Evolutionary conservation across 805 yeast genomes (phyloP).

Genomic region (Yarrowia osloensis): DNA sequence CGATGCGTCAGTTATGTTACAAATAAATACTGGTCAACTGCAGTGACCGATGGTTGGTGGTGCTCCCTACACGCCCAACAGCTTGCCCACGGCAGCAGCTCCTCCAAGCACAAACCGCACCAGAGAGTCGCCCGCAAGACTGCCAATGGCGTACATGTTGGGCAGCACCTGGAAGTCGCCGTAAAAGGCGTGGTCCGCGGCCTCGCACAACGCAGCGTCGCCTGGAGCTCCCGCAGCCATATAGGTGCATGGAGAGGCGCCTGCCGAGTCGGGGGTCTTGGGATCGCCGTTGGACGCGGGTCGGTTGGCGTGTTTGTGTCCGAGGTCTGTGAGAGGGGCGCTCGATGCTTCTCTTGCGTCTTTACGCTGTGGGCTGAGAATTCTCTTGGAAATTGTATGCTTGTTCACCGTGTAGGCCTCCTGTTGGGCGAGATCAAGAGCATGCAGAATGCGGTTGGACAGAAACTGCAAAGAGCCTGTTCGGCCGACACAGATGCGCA

Average conservation of each 20-base stretch:
- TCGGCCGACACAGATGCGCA: slow-evolving; percentile 40
- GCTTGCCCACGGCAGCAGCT: slow-evolving; percentile 39
- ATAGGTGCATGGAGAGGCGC: slow-evolving; percentile 26
- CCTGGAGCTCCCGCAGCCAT: not conserved
- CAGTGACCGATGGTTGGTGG: not conserved
- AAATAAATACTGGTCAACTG: not conserved
- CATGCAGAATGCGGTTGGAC: slow-evolving; percentile 31
- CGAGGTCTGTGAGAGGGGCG: not conserved
- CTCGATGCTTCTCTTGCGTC: not conserved
- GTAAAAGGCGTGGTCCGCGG: not conserved
- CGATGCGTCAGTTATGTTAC: slow-evolving; percentile 14
- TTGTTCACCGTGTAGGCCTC: slow-evolving; percentile 30
- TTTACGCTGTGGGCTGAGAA: slow-evolving; percentile 21
- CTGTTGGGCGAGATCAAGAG: not conserved
- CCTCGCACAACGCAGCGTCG: not conserved
- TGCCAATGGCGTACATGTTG: slow-evolving; percentile 39
- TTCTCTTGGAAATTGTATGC: slow-evolving; percentile 29
- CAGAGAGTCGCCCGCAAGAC: slow-evolving; percentile 41
- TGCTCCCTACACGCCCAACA: slow-evolving; percentile 33
- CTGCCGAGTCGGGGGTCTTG: slow-evolving; percentile 25
- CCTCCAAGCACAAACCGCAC: slow-evolving; percentile 41
- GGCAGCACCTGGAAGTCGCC: slow-evolving; percentile 34
- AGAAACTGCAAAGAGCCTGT: slow-evolving; percentile 40
- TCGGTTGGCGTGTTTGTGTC: not conserved
- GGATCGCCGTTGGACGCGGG: not conserved